Percentiles rank a stretch among this genome's conserved stretches.
Conservation (phyloP, 2,329 filamentous ascomycete genomes). For the Pleochaeta shiraiana region DNA sequence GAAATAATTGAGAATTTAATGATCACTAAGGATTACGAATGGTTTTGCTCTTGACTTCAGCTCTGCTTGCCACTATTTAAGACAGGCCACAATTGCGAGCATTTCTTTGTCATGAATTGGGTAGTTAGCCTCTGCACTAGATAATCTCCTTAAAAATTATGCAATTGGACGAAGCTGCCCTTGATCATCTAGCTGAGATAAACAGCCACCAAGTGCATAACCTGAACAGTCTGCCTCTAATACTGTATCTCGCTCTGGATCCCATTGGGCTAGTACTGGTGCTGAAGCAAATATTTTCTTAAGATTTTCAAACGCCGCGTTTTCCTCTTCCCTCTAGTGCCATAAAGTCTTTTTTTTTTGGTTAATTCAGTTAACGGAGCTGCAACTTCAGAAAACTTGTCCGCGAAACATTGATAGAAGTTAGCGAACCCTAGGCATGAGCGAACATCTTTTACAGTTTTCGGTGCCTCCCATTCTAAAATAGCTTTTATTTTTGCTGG, state of each 20-base stretch:
- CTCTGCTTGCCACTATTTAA: not conserved
- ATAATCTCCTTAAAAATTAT: too few relatives aligned
- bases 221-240: too few relatives aligned
- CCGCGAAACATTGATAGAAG: not conserved
- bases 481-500: not conserved
- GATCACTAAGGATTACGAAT: not conserved
- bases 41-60: not conserved
- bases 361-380: not conserved
- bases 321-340: not conserved
- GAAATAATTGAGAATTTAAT: not conserved
- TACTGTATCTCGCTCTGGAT: too few relatives aligned
- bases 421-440: not conserved
- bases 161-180: too few relatives aligned
- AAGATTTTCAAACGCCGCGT: not conserved
- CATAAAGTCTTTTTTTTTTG: not conserved
- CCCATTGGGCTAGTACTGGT: too few relatives aligned
- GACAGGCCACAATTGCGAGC: not conserved
- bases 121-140: too few relatives aligned
- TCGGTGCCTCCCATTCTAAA: not conserved
- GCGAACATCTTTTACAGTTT: not conserved
- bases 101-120: not conserved
- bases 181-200: too few relatives aligned
- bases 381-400: not conserved
- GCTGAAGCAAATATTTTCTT: not conserved
- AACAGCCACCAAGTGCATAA: too few relatives aligned